Evolutionary conservation across 306 rosid species (phyloP).

Genomic region (Vachellia pachyceras): DNA sequence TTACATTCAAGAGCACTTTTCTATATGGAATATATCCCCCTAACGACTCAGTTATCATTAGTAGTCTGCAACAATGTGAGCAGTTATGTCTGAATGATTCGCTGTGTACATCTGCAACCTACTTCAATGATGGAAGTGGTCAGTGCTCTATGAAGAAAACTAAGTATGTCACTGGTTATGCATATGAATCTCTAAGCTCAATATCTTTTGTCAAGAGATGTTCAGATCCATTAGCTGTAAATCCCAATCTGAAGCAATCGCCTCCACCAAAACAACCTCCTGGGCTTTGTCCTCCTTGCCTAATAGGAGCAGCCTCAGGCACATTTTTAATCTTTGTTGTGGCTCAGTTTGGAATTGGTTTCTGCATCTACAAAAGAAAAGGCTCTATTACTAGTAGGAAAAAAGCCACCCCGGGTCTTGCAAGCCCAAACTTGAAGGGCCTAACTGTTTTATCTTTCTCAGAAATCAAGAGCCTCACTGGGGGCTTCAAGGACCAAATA

Average conservation of each 20-base stretch:
- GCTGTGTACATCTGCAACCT: constrained; percentile 67
- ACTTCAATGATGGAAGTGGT: constrained; percentile 68
- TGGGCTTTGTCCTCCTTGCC: constrained; percentile 58
- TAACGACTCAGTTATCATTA: constrained; percentile 45
- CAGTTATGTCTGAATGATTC: constrained; percentile 62
- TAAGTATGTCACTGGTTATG: constrained; percentile 63
- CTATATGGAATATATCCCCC: constrained; percentile 75
- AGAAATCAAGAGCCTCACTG: constrained; percentile 68
- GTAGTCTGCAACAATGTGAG: constrained; percentile 62
- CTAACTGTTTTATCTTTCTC: constrained; percentile 57
- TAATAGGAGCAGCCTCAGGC: constrained; percentile 67
- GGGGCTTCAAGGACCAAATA: constrained; percentile 59
- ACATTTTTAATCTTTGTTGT: constrained; percentile 49
- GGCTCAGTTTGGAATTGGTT: constrained; percentile 65
- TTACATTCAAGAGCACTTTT: constrained; percentile 42
- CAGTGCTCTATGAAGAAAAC: constrained; percentile 66
- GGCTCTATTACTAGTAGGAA: constrained; percentile 24
- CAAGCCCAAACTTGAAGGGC: constrained; percentile 57
- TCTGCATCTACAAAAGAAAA: constrained; percentile 57
- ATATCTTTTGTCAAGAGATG: constrained; percentile 72
- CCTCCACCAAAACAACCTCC: constrained; percentile 40
- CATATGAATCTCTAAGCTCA: constrained; percentile 65
- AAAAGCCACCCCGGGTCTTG: constrained; percentile 45
- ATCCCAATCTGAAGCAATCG: constrained; percentile 45
- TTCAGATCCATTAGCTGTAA: constrained; percentile 71